Percentiles rank a stretch among this genome's conserved stretches.
phyloP scores from a whole-genome alignment of 768 basidiomycete species.

The Xerocomellus dryophilus region DNA sequence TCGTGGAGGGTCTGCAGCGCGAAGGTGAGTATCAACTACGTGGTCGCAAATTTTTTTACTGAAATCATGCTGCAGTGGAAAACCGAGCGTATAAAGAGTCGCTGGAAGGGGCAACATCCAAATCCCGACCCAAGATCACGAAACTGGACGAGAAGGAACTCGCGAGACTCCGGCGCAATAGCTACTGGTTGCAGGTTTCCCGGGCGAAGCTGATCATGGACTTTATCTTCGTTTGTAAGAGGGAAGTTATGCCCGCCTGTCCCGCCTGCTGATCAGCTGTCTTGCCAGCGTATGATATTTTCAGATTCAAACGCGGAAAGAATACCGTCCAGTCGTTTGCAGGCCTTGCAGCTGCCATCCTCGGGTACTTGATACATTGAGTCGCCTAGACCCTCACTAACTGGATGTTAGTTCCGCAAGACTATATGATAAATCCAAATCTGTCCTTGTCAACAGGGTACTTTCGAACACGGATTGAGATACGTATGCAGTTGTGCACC shows the following conservation, averaged over 20 bases:
- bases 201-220: conserved; percentile 78
- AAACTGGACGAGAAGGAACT: conserved; percentile 73
- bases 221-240: conserved; percentile 80
- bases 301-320: conserved; percentile 60
- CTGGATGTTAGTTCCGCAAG: conserved; percentile 59
- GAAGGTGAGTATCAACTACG: conserved; percentile 45
- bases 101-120: conserved; percentile 64
- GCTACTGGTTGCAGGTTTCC: conserved; percentile 72
- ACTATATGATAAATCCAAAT: conserved; percentile 70
- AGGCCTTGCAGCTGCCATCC: conserved; percentile 65
- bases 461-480: conserved; percentile 24
- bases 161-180: conserved; percentile 60
- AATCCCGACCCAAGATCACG: conserved; percentile 56
- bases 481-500: neutral
- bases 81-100: conserved; percentile 71
- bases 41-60: neutral
- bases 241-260: conserved; percentile 17
- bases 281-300: conserved; percentile 73
- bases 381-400: neutral
- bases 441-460: conserved; percentile 51
- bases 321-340: conserved; percentile 60
- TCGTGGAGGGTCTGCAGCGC: conserved; percentile 60
- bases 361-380: conserved; percentile 53
- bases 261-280: conserved; percentile 6
- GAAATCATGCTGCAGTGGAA: conserved; percentile 49